Base-by-base conservation (phyloP, 805 yeast species). In the Barnettozyma wickerhamii region DNA sequence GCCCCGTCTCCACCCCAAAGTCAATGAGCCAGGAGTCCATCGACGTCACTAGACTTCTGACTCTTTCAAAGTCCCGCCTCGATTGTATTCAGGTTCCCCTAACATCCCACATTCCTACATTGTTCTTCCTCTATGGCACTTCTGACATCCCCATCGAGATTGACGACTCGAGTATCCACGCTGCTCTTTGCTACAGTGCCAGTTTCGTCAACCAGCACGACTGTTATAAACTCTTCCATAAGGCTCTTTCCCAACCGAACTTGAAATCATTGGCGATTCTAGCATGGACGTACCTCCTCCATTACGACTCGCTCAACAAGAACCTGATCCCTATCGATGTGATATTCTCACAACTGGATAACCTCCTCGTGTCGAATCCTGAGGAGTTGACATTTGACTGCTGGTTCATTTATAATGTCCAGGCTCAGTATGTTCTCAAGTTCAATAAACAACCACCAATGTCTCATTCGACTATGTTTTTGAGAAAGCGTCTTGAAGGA, bases 331-430 rank as follows among this genome's bases (percentile, higher is more conserved):
- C 49, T 6, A 45, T 45, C 29, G 49, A 45, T 28, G 37, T 42
- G 9, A 21, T 45, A 5, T 45, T 45, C n/a, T 29, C 32, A 6
- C 46, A 43, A 30, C 19, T 43, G 23, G 46, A 43, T 30, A 14
- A 40, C 2, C 6, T 36, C 17, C 18, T 41, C 13, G 20, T 29
- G 6, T 31, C 32, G 12, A 19, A 29, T 30, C 33, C 20, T n/a
- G 34, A 37, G 5, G 17, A 20, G 10, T 33, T 29, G 10, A 23
- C 33, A 12, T 46, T 53, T 30, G 56, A 63, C 39, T 62, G 62
- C 40, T 76, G 81, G 81, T 63, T 67, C 45, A 68, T 76, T 14
- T 76, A 73, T 47, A 54, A 65, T 6, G 49, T 75, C 10, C 59
- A 75, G 10, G 69, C 80, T 1, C 64, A 64, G 24, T 71, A 68